phyloP scores from a whole-genome alignment of 352 stramenopile genomes.

The Pythium oligandrum region DNA sequence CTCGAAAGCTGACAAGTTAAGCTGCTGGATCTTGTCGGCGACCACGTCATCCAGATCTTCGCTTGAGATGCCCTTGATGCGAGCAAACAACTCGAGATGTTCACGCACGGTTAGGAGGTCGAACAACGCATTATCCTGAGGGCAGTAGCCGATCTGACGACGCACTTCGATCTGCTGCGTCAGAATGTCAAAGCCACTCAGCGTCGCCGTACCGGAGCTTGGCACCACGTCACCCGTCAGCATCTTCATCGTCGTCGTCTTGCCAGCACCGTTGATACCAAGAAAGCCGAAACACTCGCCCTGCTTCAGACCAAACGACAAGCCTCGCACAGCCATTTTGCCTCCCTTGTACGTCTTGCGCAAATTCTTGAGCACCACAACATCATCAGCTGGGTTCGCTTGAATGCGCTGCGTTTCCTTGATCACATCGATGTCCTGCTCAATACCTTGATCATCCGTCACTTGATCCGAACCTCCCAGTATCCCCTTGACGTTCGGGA shows the following conservation, averaged over 20 bases:
- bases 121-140: constrained; percentile 87
- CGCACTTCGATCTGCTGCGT: constrained; percentile 67
- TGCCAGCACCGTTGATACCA: constrained; percentile 93
- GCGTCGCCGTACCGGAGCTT: constrained; percentile 37
- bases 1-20: constrained; percentile 65
- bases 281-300: constrained; percentile 94
- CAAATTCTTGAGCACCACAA: constrained; percentile 51
- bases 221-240: constrained; percentile 85
- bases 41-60: constrained; percentile 44
- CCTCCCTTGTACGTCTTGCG: constrained; percentile 87
- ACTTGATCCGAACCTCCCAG: constrained; percentile 3
- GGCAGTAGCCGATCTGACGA: constrained; percentile 90
- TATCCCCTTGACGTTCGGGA: constrained; percentile 36
- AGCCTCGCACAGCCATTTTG: constrained; percentile 71
- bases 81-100: constrained; percentile 85
- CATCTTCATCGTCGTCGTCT: constrained; percentile 95
- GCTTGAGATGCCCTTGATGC: constrained; percentile 84
- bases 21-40: constrained; percentile 57
- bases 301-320: constrained; percentile 80
- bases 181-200: constrained; percentile 66
- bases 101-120: constrained; percentile 82
- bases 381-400: constrained; percentile 22
- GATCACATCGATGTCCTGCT: constrained; percentile 22
- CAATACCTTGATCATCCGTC: constrained; percentile 12
- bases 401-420: constrained; percentile 14